Conservation (phyloP, 768 basidiomycete species). For the Lactifluus pinguis region DNA sequence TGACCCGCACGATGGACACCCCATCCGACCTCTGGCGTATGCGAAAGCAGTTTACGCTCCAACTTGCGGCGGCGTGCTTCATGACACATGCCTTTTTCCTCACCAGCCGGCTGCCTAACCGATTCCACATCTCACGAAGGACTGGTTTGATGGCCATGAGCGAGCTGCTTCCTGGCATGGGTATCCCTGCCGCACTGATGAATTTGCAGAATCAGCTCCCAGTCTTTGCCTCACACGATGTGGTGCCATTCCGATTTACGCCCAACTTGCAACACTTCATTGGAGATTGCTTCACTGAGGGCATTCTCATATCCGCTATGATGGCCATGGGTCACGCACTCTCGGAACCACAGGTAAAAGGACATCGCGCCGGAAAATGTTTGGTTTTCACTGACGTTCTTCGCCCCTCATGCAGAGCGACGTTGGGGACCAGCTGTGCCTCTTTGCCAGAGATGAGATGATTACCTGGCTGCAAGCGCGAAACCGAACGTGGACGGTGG, state of each 20-base stretch:
- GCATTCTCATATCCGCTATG: constrained; percentile 74
- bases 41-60: constrained; percentile 92
- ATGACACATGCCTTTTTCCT: constrained; percentile 85
- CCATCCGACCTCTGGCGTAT: constrained; percentile 90
- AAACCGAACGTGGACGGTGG: constrained; percentile 47
- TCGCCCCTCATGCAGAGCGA: constrained; percentile 51
- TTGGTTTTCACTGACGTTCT: neutral
- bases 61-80: constrained; percentile 83
- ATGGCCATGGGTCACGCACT: constrained; percentile 88
- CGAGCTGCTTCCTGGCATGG: constrained; percentile 76
- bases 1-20: constrained; percentile 76
- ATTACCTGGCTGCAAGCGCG: constrained; percentile 59
- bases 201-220: constrained; percentile 36
- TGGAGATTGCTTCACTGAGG: constrained; percentile 83
- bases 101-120: constrained; percentile 70
- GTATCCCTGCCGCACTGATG: constrained; percentile 9
- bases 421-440: constrained; percentile 81
- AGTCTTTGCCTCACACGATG: constrained; percentile 70
- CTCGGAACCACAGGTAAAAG: constrained; percentile 76
- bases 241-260: constrained; percentile 94
- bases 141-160: constrained; percentile 91
- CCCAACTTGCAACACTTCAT: constrained; percentile 94
- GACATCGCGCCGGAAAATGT: neutral
- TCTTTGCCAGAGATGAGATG: constrained; percentile 93
- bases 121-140: constrained; percentile 83